These are phyloP conservation scores for Phyllosticta paracitricarpa DNA, from an alignment of 2,329 filamentous ascomycete genomes.

Conservation along the genomic window DNA sequence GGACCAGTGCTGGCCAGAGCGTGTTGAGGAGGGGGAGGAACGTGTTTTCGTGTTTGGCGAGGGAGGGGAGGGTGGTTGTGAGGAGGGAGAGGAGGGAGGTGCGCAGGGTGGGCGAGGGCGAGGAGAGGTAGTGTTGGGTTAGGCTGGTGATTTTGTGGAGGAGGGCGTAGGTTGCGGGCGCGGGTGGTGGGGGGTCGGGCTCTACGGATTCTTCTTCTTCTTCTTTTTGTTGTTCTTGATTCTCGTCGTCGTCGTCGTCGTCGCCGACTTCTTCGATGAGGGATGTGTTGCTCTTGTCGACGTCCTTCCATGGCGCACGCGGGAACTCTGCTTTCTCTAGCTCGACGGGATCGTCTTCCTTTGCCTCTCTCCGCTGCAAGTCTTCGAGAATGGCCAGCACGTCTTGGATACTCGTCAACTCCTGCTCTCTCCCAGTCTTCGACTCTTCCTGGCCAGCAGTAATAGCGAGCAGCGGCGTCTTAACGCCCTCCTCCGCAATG, in stretches of 20 bases:
- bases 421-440: background rate
- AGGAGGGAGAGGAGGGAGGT: slow-evolving; percentile 70
- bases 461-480: slow-evolving; percentile 41
- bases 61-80: slow-evolving; percentile 57
- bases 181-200: slow-evolving; percentile 50
- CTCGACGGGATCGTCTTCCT: slow-evolving; percentile 18
- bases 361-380: slow-evolving; percentile 21
- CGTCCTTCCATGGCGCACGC: slow-evolving; percentile 24
- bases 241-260: slow-evolving; percentile 20
- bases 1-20: slow-evolving; percentile 74
- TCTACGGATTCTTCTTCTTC: slow-evolving; percentile 21
- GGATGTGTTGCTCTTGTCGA: slow-evolving; percentile 18
- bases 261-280: slow-evolving; percentile 23
- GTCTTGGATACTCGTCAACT: slow-evolving; percentile 14
- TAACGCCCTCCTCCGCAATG: slow-evolving; percentile 72
- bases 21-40: slow-evolving; percentile 86
- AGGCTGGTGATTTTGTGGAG: slow-evolving; percentile 72
- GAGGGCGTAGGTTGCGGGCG: slow-evolving; percentile 68
- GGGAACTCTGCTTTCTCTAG: slow-evolving; percentile 14
- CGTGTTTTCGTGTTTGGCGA: slow-evolving; percentile 66
- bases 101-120: slow-evolving; percentile 68
- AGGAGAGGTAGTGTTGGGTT: slow-evolving; percentile 84
- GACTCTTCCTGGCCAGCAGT: slow-evolving; percentile 17
- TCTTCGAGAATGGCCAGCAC: slow-evolving; percentile 23
- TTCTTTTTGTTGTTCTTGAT: slow-evolving; percentile 17